A percentile compares a stretch with the other conserved stretches of the same genome.
Conservation (phyloP, 208 protist genomes). For the Trichomonas gallinae region DNA sequence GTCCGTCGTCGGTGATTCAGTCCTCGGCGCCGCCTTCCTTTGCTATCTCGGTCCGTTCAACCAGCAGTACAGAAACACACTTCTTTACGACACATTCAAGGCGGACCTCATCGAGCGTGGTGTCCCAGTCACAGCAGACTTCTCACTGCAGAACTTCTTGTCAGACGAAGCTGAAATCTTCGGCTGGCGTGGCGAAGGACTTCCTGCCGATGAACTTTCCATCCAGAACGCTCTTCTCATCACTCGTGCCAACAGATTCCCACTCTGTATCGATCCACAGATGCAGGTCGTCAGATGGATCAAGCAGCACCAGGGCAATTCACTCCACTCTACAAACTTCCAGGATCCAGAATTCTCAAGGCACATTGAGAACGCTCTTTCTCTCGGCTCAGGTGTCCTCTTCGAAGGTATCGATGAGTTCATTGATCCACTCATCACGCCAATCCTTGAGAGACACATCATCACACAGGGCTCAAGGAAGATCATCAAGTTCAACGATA, state of each 20-base stretch:
- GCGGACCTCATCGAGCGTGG: slow-evolving; percentile 59
- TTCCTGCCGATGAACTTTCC: slow-evolving; percentile 88
- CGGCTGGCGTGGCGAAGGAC: slow-evolving; percentile 81
- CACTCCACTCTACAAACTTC: slow-evolving; percentile 77
- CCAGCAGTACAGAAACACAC: slow-evolving; percentile 74
- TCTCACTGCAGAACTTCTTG: slow-evolving; percentile 69
- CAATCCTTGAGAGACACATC: slow-evolving; percentile 81
- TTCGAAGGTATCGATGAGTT: slow-evolving; percentile 95
- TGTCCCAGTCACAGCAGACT: slow-evolving; percentile 68
- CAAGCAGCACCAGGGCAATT: slow-evolving; percentile 64
- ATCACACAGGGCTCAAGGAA: slow-evolving; percentile 25
- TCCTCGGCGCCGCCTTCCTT: slow-evolving; percentile 81
- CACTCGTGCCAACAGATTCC: slow-evolving; percentile 73
- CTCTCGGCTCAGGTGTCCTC: slow-evolving; percentile 88
- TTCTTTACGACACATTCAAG: slow-evolving; percentile 70
- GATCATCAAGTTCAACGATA: slow-evolving; percentile 46
- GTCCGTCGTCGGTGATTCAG: slow-evolving; percentile 83
- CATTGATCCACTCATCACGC: slow-evolving; percentile 93
- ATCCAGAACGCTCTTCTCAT: slow-evolving; percentile 92
- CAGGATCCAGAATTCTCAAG: slow-evolving; percentile 85
- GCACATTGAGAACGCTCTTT: slow-evolving; percentile 82
- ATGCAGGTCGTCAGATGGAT: slow-evolving; percentile 96
- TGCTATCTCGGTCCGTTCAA: slow-evolving; percentile 90
- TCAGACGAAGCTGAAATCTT: slow-evolving; percentile 84
- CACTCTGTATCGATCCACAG: slow-evolving; percentile 95